A percentile compares a stretch with the other conserved stretches of the same genome.
Evolutionary conservation across 2,329 filamentous ascomycete genomes (phyloP).

Genomic region (Monosporascus sp.): DNA sequence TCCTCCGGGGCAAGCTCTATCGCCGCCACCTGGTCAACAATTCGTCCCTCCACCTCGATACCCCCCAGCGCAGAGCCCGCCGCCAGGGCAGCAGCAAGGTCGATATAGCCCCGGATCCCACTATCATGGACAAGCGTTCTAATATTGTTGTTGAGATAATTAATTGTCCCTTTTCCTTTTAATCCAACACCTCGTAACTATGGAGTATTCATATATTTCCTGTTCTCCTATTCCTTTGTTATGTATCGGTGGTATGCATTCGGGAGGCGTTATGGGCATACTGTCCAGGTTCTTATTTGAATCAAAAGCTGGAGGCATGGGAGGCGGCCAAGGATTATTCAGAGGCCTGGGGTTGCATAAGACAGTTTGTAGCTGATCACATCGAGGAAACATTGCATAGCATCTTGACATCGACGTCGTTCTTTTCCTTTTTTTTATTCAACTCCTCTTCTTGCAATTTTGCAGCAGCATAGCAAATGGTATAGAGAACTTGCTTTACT

Average conservation of each 20-base stretch:
- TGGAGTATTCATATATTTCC: neutral
- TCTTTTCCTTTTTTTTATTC: neutral
- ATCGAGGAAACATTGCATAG: neutral
- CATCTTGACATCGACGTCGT: neutral
- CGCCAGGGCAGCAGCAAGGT: constrained; percentile 10
- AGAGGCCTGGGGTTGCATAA: neutral
- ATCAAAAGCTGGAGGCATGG: neutral
- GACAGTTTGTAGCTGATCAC: too few relatives aligned
- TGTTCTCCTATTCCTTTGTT: neutral
- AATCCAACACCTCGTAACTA: neutral
- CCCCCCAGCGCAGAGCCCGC: constrained; percentile 17
- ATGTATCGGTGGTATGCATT: neutral
- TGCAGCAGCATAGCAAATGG: too few relatives aligned
- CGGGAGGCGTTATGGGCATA: neutral
- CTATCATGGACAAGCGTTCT: constrained; percentile 28
- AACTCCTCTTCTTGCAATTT: neutral
- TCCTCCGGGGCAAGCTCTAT: constrained; percentile 18
- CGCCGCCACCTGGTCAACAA: constrained; percentile 15
- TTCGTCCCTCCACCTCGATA: constrained; percentile 11
- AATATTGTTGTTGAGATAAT: neutral
- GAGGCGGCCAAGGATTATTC: neutral
- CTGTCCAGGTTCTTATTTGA: neutral
- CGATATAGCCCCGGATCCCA: constrained; percentile 8
- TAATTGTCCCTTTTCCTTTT: too few relatives aligned
- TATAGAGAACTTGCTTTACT: too few relatives aligned